Percentiles rank a stretch among this genome's conserved stretches.
phyloP scores from a whole-genome alignment of 805 yeast species.

The Yarrowia deformans region DNA sequence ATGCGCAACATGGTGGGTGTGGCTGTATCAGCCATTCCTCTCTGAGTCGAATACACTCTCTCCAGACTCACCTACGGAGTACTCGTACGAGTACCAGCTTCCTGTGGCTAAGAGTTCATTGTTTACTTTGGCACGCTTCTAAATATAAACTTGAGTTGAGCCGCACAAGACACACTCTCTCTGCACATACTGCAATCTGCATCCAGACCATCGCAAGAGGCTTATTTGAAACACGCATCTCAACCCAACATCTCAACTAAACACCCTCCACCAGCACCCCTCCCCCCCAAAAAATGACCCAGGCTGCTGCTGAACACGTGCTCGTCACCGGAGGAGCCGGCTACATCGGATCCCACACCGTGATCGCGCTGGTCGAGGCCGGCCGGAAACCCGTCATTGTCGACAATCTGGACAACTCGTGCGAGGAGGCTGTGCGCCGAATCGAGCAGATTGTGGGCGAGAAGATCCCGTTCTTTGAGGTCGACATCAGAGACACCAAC shows the following conservation, averaged over 20 bases:
- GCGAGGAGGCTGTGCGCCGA: conserved; percentile 62
- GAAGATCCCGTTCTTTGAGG: conserved; percentile 60
- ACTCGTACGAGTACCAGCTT: no score
- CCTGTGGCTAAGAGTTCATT: background rate
- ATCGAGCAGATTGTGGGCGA: conserved; percentile 62
- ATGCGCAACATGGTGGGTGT: no score
- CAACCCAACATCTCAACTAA: background rate
- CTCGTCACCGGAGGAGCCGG: conserved; percentile 89
- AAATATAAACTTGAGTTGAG: conserved; percentile 1
- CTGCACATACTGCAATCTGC: no score
- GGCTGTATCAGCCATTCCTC: no score
- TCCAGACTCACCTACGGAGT: no score
- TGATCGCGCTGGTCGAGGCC: conserved; percentile 50
- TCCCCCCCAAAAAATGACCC: conserved; percentile 1
- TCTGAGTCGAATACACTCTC: no score
- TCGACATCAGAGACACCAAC: conserved; percentile 63
- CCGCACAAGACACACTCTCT: no score
- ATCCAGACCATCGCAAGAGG: no score
- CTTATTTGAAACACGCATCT: no score
- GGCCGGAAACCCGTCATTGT: conserved; percentile 76
- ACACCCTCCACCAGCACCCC: background rate
- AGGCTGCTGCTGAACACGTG: conserved; percentile 51
- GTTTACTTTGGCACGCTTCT: conserved; percentile 1
- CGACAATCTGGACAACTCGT: conserved; percentile 73
- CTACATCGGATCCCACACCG: conserved; percentile 84